Conservation (phyloP, 2,329 filamentous ascomycete genomes). For the Spiromastix sp. region DNA sequence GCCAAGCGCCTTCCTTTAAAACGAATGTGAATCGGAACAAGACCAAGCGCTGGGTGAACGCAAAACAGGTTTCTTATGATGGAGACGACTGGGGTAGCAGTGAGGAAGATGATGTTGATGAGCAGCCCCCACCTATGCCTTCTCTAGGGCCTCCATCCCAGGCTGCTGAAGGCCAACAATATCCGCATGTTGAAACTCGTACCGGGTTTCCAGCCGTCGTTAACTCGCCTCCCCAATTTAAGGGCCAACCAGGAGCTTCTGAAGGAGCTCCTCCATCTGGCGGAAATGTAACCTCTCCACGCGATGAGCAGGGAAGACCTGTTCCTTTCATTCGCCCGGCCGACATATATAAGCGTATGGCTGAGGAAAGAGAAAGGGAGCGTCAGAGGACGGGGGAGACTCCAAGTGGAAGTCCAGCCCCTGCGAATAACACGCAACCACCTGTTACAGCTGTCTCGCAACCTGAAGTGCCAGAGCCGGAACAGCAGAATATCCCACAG, state of each 20-base stretch:
- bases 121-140: conserved; percentile 40
- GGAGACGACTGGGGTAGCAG: conserved; percentile 81
- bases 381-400: conserved; percentile 47
- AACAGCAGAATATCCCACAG: background rate
- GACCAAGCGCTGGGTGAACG: conserved; percentile 91
- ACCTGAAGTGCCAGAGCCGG: background rate
- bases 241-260: too few species aligned
- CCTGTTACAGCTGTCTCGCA: background rate
- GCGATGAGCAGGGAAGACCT: conserved; percentile 38
- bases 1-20: conserved; percentile 54
- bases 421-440: conserved; percentile 2
- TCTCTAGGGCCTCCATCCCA: conserved; percentile 16
- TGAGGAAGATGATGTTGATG: conserved; percentile 53
- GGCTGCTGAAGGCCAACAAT: conserved; percentile 9
- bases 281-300: too few species aligned
- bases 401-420: conserved; percentile 40
- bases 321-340: conserved; percentile 60
- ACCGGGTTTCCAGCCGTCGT: background rate
- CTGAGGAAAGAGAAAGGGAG: conserved; percentile 52
- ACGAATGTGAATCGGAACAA: conserved; percentile 81
- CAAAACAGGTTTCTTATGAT: conserved; percentile 76
- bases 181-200: background rate
- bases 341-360: conserved; percentile 65
- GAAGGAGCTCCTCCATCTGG: too few species aligned
- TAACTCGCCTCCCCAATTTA: too few species aligned